phyloP scores from a whole-genome alignment of 257 asterid genomes.

The Linderniella brevidens region DNA sequence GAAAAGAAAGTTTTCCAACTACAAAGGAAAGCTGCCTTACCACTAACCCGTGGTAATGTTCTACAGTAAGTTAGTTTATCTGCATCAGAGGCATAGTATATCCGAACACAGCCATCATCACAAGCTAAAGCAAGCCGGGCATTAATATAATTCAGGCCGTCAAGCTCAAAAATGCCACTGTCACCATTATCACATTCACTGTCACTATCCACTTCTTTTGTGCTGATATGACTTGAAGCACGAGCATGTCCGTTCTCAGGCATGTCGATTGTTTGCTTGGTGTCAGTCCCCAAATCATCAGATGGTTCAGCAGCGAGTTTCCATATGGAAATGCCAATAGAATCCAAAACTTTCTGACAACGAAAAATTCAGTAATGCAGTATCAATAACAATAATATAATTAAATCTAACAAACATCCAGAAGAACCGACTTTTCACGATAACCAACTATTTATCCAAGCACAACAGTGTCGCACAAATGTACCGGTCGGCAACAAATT shows the following conservation, averaged over 20 bases:
- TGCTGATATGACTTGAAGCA: constrained; percentile 16
- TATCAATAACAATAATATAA: no score
- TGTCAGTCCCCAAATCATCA: constrained; percentile 11
- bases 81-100: constrained; percentile 22
- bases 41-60: constrained; percentile 56
- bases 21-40: constrained; percentile 23
- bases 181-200: constrained; percentile 37
- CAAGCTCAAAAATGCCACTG: constrained; percentile 19
- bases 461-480: no score
- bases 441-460: no score
- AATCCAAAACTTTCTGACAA: constrained; percentile 63
- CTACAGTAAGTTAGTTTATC: constrained; percentile 26
- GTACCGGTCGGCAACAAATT: no score
- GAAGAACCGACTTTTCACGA: not conserved
- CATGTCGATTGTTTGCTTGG: constrained; percentile 13
- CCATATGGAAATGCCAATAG: constrained; percentile 71
- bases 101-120: constrained; percentile 65
- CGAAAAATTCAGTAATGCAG: constrained; percentile 6
- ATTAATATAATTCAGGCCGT: constrained; percentile 13
- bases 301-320: constrained; percentile 76
- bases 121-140: constrained; percentile 49
- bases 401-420: not conserved
- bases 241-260: constrained; percentile 40
- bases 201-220: constrained; percentile 33
- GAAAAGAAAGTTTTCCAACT: no score